Conservation (phyloP, 2,329 filamentous ascomycete species). For the Phaeoacremonium minimum region DNA sequence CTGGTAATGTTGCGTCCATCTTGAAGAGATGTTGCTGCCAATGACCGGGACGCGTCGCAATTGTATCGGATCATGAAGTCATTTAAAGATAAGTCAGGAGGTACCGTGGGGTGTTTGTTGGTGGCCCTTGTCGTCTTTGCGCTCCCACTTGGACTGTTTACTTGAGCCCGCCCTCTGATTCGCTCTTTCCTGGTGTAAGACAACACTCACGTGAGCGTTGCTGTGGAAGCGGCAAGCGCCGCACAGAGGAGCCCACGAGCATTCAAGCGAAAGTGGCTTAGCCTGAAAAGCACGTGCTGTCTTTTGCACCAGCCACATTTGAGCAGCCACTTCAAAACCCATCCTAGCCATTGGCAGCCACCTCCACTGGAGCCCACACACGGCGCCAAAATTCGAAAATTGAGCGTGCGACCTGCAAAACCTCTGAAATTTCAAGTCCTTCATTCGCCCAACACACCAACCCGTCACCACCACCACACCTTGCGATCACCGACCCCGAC, state of each 20-base stretch:
- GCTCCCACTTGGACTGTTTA: too few species aligned
- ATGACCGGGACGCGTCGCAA: too few species aligned
- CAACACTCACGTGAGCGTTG: background rate
- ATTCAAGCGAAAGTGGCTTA: too few species aligned
- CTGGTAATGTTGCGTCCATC: constrained; percentile 46
- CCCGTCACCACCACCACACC: constrained; percentile 17
- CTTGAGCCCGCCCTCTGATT: background rate
- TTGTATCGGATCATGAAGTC: constrained; percentile 21
- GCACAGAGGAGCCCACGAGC: background rate
- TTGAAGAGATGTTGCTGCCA: constrained; percentile 9
- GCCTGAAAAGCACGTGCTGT: too few species aligned
- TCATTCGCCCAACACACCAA: too few species aligned
- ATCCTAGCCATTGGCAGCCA: background rate
- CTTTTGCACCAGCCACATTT: too few species aligned
- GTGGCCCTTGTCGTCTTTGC: too few species aligned
- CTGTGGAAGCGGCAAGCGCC: background rate
- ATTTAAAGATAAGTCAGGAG: constrained; percentile 1
- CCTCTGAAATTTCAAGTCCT: too few species aligned
- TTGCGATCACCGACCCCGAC: constrained; percentile 35
- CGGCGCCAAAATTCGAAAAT: too few species aligned
- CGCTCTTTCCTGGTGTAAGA: background rate
- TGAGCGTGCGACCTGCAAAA: too few species aligned
- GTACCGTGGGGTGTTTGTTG: background rate
- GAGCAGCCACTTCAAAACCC: background rate
- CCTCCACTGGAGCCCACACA: background rate